phyloP scores from a whole-genome alignment of 2,329 filamentous ascomycete species.

The Cadophora sp. region DNA sequence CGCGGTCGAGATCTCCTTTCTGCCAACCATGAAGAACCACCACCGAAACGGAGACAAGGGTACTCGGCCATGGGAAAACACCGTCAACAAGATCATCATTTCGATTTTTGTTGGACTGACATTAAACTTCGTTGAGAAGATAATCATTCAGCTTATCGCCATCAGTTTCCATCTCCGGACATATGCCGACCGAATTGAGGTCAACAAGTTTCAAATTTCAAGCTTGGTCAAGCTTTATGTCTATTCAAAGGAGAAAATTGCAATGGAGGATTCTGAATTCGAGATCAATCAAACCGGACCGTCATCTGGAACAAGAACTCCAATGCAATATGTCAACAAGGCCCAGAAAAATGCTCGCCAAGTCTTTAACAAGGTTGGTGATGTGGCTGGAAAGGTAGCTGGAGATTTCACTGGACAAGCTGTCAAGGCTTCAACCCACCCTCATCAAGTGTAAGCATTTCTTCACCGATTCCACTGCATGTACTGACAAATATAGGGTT shows the following conservation, averaged over 20 bases:
- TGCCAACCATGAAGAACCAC: conserved; percentile 76
- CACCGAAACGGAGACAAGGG: conserved; percentile 56
- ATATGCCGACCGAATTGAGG: conserved; percentile 87
- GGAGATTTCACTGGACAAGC: conserved; percentile 87
- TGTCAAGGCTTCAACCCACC: conserved; percentile 74
- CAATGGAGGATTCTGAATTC: conserved; percentile 78
- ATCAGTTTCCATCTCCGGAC: conserved; percentile 92
- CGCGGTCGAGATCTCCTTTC: conserved; percentile 83
- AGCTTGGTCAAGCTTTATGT: conserved; percentile 69
- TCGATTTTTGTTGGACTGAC: conserved; percentile 80
- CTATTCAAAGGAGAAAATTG: conserved; percentile 68
- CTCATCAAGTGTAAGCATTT: conserved; percentile 70
- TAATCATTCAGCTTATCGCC: conserved; percentile 93
- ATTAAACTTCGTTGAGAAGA: conserved; percentile 89
- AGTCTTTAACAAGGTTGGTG: conserved; percentile 80
- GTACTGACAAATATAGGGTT: conserved; percentile 53
- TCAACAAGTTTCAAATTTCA: conserved; percentile 89
- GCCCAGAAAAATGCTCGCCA: conserved; percentile 77
- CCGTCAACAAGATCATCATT: conserved; percentile 86
- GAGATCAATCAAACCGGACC: conserved; percentile 50
- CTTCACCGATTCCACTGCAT: background rate
- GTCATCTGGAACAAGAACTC: conserved; percentile 65
- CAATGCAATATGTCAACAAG: conserved; percentile 71
- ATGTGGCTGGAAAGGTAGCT: conserved; percentile 84
- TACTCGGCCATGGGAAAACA: conserved; percentile 72